Base-by-base conservation (phyloP, 345 rosid genomes). In the Citrus cavaleriei region DNA sequence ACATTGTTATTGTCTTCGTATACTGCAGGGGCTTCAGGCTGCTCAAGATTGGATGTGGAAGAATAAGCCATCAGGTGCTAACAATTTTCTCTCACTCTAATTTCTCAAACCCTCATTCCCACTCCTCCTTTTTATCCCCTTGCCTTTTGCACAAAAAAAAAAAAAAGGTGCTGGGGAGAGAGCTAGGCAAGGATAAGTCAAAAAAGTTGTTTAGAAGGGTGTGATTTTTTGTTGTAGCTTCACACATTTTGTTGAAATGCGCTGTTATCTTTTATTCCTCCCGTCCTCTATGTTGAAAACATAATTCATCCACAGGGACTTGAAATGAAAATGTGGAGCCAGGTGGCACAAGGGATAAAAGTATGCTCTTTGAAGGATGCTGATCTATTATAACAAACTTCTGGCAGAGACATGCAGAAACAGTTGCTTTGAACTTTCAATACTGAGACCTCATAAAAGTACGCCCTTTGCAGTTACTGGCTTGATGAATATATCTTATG, bases 21-120 rank as follows among this genome's bases (percentile, higher is more conserved):
- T 81, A 69, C 79, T 80, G 79, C 78, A 91, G 95, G 89, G 89
- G 76, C 80, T 74, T 80, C 91, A 86, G 79, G 82, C 87, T 79
- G 65, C 87, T 68, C 93, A 90, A 82, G 93, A 92, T 28, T 84
- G 83, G 89, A 85, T 84, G 89, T 89, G 95, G 99, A 94, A 90
- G 85, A 89, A 87, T 68, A 94, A 90, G 81, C 89, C 89, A 81
- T 78, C 92, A 89, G 96, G 95, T 93, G 85, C 74, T 65, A 68
- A 76, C 77, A 35, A 42, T 78, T 74, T 60, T 68, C 61, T 68
- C 59, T 72, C 58, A 21, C 73, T 63, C 38, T 75, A 70, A 68
- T 81, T 61, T 77, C 30, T 73, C 62, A 58, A 4, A 4, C 55
- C 62, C 24, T 28, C 6, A 7, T 38, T 30, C 28, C 10, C 51